These are phyloP conservation scores for Vitis labrusca DNA, from an alignment of 164 flowering plant genomes.

Conservation along the genomic window DNA sequence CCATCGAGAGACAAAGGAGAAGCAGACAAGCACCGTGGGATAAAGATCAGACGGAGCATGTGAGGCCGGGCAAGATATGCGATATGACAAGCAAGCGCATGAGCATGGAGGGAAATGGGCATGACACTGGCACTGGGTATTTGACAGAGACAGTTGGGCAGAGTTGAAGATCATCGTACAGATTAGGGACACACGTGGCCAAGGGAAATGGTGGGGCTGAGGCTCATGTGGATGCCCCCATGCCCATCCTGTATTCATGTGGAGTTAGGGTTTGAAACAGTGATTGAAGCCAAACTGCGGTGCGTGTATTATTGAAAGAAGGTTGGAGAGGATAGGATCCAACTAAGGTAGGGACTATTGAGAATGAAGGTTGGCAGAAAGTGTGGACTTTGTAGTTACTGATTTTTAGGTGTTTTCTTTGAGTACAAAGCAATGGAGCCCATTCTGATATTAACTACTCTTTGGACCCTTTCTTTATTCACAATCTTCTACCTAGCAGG, in stretches of 20 bases:
- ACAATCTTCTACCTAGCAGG: background rate
- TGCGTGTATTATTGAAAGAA: conserved; percentile 10
- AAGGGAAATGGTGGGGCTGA: conserved; percentile 6
- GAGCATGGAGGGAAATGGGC: background rate
- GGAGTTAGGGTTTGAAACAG: background rate
- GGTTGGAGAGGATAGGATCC: conserved; percentile 14
- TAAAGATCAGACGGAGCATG: conserved; percentile 17
- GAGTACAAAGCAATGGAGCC: conserved; percentile 6
- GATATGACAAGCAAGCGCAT: background rate
- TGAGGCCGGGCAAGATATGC: background rate
- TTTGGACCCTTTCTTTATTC: background rate
- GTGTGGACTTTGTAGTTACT: conserved; percentile 8
- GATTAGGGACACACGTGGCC: conserved; percentile 5
- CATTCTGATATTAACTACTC: conserved; percentile 1
- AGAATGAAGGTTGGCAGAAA: conserved; percentile 3
- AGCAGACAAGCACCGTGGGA: conserved; percentile 8
- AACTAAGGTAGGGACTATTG: conserved; percentile 7
- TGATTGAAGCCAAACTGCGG: conserved; percentile 5
- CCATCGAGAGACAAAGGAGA: conserved; percentile 7
- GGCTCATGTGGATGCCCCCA: conserved; percentile 13
- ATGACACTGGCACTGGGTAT: too few relatives aligned
- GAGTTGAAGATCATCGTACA: background rate
- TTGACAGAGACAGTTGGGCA: too few relatives aligned
- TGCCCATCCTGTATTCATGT: background rate
- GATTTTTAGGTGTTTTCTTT: background rate